Conservation (phyloP, 768 basidiomycete species). For the Trametes gibbosa region DNA sequence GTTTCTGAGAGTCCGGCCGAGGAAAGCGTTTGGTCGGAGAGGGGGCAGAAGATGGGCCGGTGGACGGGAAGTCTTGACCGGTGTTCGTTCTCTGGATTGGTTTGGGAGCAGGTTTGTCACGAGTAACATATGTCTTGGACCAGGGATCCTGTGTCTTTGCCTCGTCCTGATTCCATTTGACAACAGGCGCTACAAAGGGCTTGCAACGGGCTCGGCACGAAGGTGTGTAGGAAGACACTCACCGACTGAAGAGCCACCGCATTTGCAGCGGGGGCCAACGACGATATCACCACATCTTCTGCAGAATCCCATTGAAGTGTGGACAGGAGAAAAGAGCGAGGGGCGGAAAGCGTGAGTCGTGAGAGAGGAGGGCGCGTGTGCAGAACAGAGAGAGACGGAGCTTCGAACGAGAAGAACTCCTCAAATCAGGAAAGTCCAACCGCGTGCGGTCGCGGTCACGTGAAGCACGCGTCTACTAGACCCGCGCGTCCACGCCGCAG, state of each 20-base stretch:
- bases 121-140: conserved; percentile 75
- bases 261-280: conserved; percentile 65
- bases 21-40: conserved; percentile 48
- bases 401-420: background rate
- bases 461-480: conserved; percentile 7
- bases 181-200: conserved; percentile 53
- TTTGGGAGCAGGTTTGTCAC: conserved; percentile 46
- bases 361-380: background rate
- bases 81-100: conserved; percentile 20
- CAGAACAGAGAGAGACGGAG: background rate
- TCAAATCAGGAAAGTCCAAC: conserved; percentile 18
- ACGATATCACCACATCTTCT: conserved; percentile 85
- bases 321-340: conserved; percentile 3
- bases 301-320: conserved; percentile 71
- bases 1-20: conserved; percentile 38
- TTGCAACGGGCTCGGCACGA: background rate
- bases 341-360: background rate
- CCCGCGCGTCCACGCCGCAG: background rate
- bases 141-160: conserved; percentile 61
- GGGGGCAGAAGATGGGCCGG: conserved; percentile 19
- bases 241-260: conserved; percentile 81
- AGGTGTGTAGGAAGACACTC: conserved; percentile 31
- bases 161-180: conserved; percentile 58
- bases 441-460: conserved; percentile 18
- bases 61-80: background rate